Evolutionary conservation across 2,329 filamentous ascomycete genomes (phyloP).

Genomic region (Purpureocillium lavendulum): DNA sequence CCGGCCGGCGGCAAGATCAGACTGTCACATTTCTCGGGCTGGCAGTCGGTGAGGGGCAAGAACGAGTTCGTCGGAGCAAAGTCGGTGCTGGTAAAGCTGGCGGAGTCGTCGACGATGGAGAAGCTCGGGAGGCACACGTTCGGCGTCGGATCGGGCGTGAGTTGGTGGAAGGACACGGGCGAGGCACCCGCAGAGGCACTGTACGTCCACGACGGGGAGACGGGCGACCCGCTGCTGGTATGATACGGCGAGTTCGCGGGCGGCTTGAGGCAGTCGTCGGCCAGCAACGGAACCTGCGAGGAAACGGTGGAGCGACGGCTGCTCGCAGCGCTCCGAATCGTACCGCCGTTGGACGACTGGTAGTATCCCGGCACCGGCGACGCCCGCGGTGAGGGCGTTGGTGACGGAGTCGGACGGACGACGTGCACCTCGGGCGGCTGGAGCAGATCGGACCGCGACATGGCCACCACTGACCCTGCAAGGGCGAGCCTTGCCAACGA

Average conservation of each 20-base stretch:
- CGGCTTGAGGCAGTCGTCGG: neutral
- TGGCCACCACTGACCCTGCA: too few relatives aligned
- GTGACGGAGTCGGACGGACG: neutral
- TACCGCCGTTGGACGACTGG: neutral
- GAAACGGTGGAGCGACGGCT: neutral
- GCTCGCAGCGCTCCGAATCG: neutral
- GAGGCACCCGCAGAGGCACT: neutral
- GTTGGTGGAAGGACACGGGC: neutral
- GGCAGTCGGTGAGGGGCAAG: too few relatives aligned
- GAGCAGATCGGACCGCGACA: neutral
- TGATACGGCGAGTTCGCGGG: neutral
- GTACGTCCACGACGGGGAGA: neutral
- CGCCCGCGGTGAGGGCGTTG: slow-evolving; percentile 2
- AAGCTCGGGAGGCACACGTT: too few relatives aligned
- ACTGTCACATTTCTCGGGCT: too few relatives aligned
- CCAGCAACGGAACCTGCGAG: neutral
- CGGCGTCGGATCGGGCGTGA: neutral
- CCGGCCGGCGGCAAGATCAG: too few relatives aligned
- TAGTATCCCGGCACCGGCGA: neutral
- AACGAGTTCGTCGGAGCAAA: too few relatives aligned
- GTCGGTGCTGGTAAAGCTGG: too few relatives aligned
- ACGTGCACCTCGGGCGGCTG: neutral
- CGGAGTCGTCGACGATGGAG: too few relatives aligned
- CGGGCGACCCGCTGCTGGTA: neutral
- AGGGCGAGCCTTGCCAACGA: too few relatives aligned